phyloP scores from a whole-genome alignment of 345 rosid species.

The Citrus inodora region DNA sequence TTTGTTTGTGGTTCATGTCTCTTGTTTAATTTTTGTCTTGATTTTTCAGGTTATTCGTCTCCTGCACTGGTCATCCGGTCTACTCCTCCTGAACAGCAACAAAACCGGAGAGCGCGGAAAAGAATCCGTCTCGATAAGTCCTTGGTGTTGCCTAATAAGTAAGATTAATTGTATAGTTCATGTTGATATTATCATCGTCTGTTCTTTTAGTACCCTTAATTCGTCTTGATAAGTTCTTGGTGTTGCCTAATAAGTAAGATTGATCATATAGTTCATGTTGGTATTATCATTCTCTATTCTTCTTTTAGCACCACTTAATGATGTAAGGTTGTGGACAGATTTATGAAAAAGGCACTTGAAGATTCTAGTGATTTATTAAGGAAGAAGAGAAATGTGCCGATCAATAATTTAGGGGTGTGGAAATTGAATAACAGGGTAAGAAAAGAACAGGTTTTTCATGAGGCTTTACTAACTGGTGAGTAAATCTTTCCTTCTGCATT shows the following conservation, averaged over 20 bases:
- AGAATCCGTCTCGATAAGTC: slow-evolving; percentile 52
- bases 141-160: slow-evolving; percentile 65
- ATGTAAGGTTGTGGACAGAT: slow-evolving; percentile 33
- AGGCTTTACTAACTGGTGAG: slow-evolving; percentile 62
- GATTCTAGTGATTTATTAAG: slow-evolving; percentile 49
- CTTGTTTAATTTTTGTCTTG: background rate
- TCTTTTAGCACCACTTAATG: slow-evolving; percentile 13
- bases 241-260: slow-evolving; percentile 59
- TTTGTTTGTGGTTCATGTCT: background rate
- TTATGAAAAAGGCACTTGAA: slow-evolving; percentile 51
- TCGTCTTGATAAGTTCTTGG: slow-evolving; percentile 52
- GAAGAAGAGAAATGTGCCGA: slow-evolving; percentile 44
- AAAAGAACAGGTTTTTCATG: slow-evolving; percentile 50
- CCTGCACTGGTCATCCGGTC: slow-evolving; percentile 56
- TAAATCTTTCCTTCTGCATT: slow-evolving; percentile 1
- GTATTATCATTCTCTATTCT: background rate
- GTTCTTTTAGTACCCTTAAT: slow-evolving; percentile 11
- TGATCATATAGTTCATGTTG: background rate
- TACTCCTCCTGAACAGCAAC: slow-evolving; percentile 52
- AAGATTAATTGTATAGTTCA: slow-evolving; percentile 13
- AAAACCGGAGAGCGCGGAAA: slow-evolving; percentile 37
- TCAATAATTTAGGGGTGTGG: slow-evolving; percentile 54
- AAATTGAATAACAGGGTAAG: slow-evolving; percentile 40
- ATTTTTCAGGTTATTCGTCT: slow-evolving; percentile 44
- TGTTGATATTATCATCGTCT: background rate